phyloP scores from a whole-genome alignment of 2,329 filamentous ascomycete species.

The Trichoderma asperellum region DNA sequence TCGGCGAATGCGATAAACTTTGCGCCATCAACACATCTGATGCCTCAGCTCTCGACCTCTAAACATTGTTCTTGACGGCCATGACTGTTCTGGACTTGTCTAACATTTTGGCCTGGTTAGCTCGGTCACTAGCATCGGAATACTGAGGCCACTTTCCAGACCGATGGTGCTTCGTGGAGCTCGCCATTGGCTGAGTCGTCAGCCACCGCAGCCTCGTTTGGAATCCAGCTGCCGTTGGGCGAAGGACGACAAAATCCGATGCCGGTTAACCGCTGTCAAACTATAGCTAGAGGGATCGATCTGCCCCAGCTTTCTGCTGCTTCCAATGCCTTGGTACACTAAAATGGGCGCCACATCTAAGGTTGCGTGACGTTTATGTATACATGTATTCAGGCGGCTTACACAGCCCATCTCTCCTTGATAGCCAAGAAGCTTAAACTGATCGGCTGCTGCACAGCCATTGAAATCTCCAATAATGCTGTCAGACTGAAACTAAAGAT shows the following conservation, averaged over 20 bases:
- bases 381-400: too few species aligned
- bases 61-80: background rate
- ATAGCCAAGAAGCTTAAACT: background rate
- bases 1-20: slow-evolving; percentile 12
- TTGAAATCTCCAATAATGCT: background rate
- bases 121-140: background rate
- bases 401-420: background rate
- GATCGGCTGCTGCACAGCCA: background rate
- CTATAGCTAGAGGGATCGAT: background rate
- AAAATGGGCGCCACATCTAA: background rate
- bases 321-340: background rate
- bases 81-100: background rate
- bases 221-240: slow-evolving; percentile 3
- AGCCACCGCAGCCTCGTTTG: slow-evolving; percentile 6
- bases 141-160: background rate
- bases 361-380: too few species aligned
- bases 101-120: slow-evolving; percentile 4
- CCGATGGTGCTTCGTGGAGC: background rate
- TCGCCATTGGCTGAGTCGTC: background rate
- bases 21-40: background rate
- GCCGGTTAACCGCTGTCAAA: background rate
- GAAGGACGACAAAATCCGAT: background rate
- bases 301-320: background rate
- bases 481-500: background rate
- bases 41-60: background rate